Percentiles rank a stretch among this genome's conserved stretches.
phyloP scores from a whole-genome alignment of 768 basidiomycete genomes.

The Hericium erinaceus region DNA sequence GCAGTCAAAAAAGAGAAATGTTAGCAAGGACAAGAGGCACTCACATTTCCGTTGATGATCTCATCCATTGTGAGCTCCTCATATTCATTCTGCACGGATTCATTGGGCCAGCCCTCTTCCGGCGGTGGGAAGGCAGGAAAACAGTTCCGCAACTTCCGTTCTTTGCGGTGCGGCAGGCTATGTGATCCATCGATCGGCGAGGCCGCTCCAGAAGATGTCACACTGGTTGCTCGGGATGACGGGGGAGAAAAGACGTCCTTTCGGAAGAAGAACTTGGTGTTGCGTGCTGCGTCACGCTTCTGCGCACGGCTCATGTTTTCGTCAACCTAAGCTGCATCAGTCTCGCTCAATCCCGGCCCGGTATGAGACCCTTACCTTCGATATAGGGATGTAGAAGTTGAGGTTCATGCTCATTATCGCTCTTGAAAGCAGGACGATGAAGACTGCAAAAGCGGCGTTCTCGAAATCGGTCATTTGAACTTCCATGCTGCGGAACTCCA shows the following conservation, averaged over 20 bases:
- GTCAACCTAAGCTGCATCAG: slow-evolving; percentile 61
- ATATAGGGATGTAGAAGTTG: slow-evolving; percentile 96
- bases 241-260: slow-evolving; percentile 65
- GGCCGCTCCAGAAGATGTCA: slow-evolving; percentile 29
- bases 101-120: slow-evolving; percentile 31
- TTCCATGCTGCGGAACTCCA: slow-evolving; percentile 98
- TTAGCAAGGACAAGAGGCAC: slow-evolving; percentile 7
- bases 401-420: slow-evolving; percentile 87
- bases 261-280: slow-evolving; percentile 84
- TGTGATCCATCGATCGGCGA: slow-evolving; percentile 24
- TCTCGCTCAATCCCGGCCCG: neutral
- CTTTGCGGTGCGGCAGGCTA: slow-evolving; percentile 32
- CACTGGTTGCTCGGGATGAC: slow-evolving; percentile 10
- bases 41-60: slow-evolving; percentile 89
- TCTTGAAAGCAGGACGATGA: slow-evolving; percentile 88
- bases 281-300: slow-evolving; percentile 60
- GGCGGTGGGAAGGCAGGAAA: slow-evolving; percentile 53
- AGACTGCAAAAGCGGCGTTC: slow-evolving; percentile 94
- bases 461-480: slow-evolving; percentile 98
- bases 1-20: neutral
- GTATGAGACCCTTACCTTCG: slow-evolving; percentile 49
- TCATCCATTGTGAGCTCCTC: slow-evolving; percentile 89
- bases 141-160: slow-evolving; percentile 63
- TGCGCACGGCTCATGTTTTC: slow-evolving; percentile 95
- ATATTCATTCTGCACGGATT: slow-evolving; percentile 70